Evolutionary conservation across 768 basidiomycete species (phyloP), one percentile per base, ranked within the genome.

Genomic region (Rickenella mellea): DNA sequence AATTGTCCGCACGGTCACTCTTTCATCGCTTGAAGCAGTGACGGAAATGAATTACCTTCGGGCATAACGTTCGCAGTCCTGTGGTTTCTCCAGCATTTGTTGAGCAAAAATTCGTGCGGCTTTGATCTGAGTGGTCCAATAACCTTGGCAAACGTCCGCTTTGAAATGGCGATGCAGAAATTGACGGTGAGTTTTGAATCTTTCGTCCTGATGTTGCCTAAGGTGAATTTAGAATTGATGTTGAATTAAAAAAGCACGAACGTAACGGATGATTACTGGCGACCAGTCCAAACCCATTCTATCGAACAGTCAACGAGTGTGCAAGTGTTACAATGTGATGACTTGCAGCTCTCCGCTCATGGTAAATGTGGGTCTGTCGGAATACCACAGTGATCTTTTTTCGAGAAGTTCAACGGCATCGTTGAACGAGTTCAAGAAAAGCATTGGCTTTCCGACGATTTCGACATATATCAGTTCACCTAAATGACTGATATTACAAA

Each of bases 261-360:
- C n/a, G n/a, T n/a, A n/a, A n/a, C n/a, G n/a, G n/a, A 41, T 21
- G 44, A 39, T 24, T 49, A 33, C 20, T 54, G 42, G 27, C 49
- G 58, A 15, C 54, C 51, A 17, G 39, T 33, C 12, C 57, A 45
- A 21, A 57, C 47, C 51, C 52, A 55, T 21, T 35, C 28, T 19
- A 31, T 47, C 12, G 32, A 32, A 48, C 47, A 59, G 27, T 48
- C 42, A 25, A 39, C 50, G 32, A n/a, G n/a, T n/a, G n/a, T n/a
- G n/a, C n/a, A n/a, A n/a, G n/a, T n/a, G n/a, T n/a, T n/a, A n/a
- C n/a, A n/a, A n/a, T n/a, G n/a, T n/a, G n/a, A n/a, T n/a, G n/a
- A n/a, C n/a, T n/a, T 36, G 33, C 11, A 85, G 64, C 40, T 87
- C 82, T 19, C 78, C 76, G 11, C 63, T 65, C 84, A 88, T 86